Percentiles rank a stretch among this genome's conserved stretches.
These are phyloP conservation scores for Malassezia sp. DNA, from an alignment of 1,284 basidiomycete genomes.

Conservation along the genomic window DNA sequence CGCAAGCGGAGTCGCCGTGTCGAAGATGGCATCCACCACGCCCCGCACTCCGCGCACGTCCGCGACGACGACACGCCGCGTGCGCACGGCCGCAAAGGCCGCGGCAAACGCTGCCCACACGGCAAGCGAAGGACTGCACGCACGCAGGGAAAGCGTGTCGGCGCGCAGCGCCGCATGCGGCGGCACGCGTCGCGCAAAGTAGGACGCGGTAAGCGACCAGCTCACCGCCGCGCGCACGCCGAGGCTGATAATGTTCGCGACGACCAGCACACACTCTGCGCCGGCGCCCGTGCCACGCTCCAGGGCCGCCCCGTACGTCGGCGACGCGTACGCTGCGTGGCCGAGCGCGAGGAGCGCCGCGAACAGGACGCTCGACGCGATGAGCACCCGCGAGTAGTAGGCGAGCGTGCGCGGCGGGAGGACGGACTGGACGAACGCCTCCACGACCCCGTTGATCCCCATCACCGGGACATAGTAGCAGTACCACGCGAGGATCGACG, in stretches of 20 bases:
- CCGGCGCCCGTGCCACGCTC: not conserved
- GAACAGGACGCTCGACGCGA: slow-evolving; percentile 27
- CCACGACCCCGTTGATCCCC: slow-evolving; percentile 40
- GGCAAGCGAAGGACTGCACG: too few species aligned
- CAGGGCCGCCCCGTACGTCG: not conserved
- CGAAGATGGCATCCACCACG: too few species aligned
- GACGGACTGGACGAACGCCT: slow-evolving; percentile 37
- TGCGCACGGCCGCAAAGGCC: not conserved
- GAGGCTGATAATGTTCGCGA: slow-evolving; percentile 5
- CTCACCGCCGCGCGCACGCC: slow-evolving; percentile 8
- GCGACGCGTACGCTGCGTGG: not conserved
- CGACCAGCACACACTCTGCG: slow-evolving; percentile 4
- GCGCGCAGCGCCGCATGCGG: too few species aligned
- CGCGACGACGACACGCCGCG: not conserved
- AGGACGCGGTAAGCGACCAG: not conserved
- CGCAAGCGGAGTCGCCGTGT: too few species aligned
- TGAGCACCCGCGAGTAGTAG: slow-evolving; percentile 25
- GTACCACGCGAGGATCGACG: slow-evolving; percentile 31
- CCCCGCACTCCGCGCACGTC: not conserved
- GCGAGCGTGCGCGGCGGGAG: slow-evolving; percentile 20
- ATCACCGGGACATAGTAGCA: slow-evolving; percentile 37
- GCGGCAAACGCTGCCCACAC: too few species aligned
- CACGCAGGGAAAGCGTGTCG: too few species aligned
- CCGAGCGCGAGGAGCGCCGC: slow-evolving; percentile 13
- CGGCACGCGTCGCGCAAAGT: too few species aligned